phyloP scores from a whole-genome alignment of 2,329 filamentous ascomycete genomes.

The Exutisphaerella laricina region DNA sequence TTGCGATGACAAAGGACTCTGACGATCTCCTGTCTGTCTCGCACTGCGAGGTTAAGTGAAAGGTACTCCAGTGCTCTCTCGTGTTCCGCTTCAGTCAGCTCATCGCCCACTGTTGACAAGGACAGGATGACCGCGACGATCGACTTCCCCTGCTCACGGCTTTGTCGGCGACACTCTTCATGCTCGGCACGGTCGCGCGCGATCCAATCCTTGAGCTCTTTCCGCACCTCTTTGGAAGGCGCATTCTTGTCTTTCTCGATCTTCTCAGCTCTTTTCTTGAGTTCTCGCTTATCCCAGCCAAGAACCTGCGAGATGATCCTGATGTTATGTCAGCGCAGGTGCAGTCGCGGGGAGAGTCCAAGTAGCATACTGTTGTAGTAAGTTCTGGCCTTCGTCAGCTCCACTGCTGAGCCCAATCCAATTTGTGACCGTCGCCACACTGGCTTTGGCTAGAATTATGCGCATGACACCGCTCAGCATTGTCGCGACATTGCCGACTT shows the following conservation, averaged over 20 bases:
- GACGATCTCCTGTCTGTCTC: constrained; percentile 67
- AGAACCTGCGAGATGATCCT: constrained; percentile 70
- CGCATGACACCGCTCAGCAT: constrained; percentile 74
- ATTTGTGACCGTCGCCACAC: constrained; percentile 67
- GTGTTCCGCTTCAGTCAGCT: constrained; percentile 57
- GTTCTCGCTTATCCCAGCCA: constrained; percentile 66
- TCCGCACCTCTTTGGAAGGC: constrained; percentile 56
- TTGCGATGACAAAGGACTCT: constrained; percentile 60
- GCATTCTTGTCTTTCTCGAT: constrained; percentile 58
- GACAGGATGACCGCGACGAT: constrained; percentile 63
- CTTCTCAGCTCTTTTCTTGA: constrained; percentile 59
- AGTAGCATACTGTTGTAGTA: constrained; percentile 55
- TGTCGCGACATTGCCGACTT: constrained; percentile 70
- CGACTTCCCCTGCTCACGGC: constrained; percentile 50
- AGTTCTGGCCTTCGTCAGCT: constrained; percentile 72
- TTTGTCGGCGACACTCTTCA: constrained; percentile 54
- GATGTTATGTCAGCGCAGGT: constrained; percentile 8
- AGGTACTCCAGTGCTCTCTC: constrained; percentile 63
- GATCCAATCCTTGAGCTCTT: constrained; percentile 56
- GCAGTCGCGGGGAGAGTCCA: background rate
- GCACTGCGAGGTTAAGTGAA: constrained; percentile 62
- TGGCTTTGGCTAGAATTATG: constrained; percentile 71
- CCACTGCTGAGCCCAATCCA: constrained; percentile 69
- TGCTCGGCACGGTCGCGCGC: constrained; percentile 51
- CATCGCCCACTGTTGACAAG: constrained; percentile 41